Evolutionary conservation across 2,329 filamentous ascomycete species (phyloP), one percentile per base, ranked within the genome.

Genomic region (Coniochaeta sp.): DNA sequence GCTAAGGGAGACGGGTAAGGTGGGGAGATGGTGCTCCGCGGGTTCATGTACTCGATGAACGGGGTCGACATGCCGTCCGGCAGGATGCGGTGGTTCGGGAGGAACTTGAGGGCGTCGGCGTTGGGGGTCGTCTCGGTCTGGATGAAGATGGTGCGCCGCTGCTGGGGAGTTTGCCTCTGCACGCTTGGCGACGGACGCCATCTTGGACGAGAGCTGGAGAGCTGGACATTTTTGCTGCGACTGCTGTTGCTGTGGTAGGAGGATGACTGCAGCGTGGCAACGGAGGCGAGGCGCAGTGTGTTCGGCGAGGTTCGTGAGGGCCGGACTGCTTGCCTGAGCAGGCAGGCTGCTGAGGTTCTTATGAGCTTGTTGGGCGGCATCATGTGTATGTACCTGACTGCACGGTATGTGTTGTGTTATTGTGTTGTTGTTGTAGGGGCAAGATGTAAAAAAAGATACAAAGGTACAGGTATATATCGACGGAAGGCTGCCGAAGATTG

Each of bases 51-150:
- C 77, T 99, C 95, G 72, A 98, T 83, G 74, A 93, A 97, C 8
- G 91, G 84, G 2, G 88, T 86, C 7, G 83, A 77, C 64, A 96
- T 79, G 58, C 79, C 80, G 65, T 89, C 81, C 24, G 95, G 93
- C 1, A 99, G 83, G 58, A 99, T 86, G 42, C 84, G 85, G 74
- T 91, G 87, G 76, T 97, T 96, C 1, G 95, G 95, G 42, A 96
- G 84, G 77, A 99, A 99, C 78, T 99, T 99, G 70, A 98, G 83
- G 36, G 92, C 93, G 78, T 98, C 92, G n/a, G 87, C 81, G 75
- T 99, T 99, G 28, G 95, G 95, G 1, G 95, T 99, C 65, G 83
- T 85, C 72, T 98, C 93, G 5, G 93, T 98, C 77, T 99, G 95
- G 71, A 99, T 99, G 79, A 98, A 99, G 74, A 99, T 96, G 26